A percentile compares a stretch with the other conserved stretches of the same genome.
phyloP scores from a whole-genome alignment of 306 rosid species.

The Senna tora region DNA sequence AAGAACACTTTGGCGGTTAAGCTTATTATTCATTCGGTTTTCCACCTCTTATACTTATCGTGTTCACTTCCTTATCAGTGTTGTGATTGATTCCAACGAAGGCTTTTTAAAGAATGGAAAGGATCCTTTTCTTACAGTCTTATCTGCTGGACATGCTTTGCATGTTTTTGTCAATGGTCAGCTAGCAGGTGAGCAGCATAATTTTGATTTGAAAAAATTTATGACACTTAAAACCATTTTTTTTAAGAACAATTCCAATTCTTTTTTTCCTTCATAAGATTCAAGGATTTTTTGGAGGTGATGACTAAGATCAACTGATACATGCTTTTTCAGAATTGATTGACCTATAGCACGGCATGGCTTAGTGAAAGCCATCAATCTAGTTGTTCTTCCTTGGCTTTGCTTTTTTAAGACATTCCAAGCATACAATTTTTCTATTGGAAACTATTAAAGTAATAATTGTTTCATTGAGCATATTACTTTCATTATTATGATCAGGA shows the following conservation, averaged over 20 bases:
- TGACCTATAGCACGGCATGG: slow-evolving; percentile 17
- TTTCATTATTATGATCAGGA: slow-evolving; percentile 55
- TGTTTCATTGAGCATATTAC: slow-evolving; percentile 17
- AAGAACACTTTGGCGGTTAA: neutral
- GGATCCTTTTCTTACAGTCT: slow-evolving; percentile 69
- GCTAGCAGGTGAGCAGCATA: slow-evolving; percentile 66
- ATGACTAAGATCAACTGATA: neutral
- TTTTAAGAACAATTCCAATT: slow-evolving; percentile 2
- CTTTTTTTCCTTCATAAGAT: neutral
- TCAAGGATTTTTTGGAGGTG: neutral
- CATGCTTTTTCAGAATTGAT: slow-evolving; percentile 9
- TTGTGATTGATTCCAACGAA: slow-evolving; percentile 69
- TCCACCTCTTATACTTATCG: slow-evolving; percentile 12
- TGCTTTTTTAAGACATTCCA: slow-evolving; percentile 4
- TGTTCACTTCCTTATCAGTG: slow-evolving; percentile 53
- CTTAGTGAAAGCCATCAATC: slow-evolving; percentile 11
- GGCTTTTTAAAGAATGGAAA: slow-evolving; percentile 67
- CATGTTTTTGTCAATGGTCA: slow-evolving; percentile 87
- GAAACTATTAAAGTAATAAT: slow-evolving; percentile 10
- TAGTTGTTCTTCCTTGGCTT: slow-evolving; percentile 24
- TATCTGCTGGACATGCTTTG: slow-evolving; percentile 97
- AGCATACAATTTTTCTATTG: slow-evolving; percentile 1
- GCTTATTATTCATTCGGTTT: slow-evolving; percentile 26
- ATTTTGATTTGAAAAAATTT: slow-evolving; percentile 9
- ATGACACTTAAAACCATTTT: slow-evolving; percentile 1